Base-by-base conservation (phyloP, 208 protist species). In the Trypanosoma melophagium region DNA sequence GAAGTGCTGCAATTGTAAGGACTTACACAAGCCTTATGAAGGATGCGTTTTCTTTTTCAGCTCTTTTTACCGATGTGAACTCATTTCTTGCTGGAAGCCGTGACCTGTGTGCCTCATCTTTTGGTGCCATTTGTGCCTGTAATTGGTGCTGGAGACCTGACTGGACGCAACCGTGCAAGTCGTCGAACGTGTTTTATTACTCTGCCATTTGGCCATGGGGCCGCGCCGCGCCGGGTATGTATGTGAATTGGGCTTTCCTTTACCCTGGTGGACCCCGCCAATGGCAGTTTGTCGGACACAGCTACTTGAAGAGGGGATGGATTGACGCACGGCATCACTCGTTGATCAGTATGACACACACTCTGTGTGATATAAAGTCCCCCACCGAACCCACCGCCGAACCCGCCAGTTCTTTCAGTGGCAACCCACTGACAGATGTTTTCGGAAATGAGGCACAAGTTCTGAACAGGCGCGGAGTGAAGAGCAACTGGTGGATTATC, bases 221-320 rank as follows among this genome's bases (percentile, higher is more conserved):
- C 1, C 45, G 60, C 4, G 14, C 45, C 12, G 25, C 42, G 7
- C 45, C 60, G 19, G 60, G 45, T 22, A 65, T 67, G 61, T 67
- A n/a, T 17, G 47, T 45, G 14, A 55, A 67, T n/a, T 67, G 47
- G 47, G 61, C 35, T 22, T 12, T 1, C 9, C 22, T 7, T 19
- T 67, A 58, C 19, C 61, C 61, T 3, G 24, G 22, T 0, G 45
- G 60, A 4, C 60, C 60, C 14, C 22, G 24, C n/a, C 35, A 13
- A 5, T 19, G 21, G 13, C 24, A 22, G 31, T 35, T 54, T 40
- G 1, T 65, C 19, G 45, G 45, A 52, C 47, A 55, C 16, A 8
- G 4, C 22, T 42, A 44, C 42, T 7, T 2, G 7, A 4, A 5
- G 25, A 10, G 21, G 2, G 60, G 45, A 12, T 65, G 44, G 44